phyloP scores from a whole-genome alignment of 371 early-diverging fungal genomes.

The Mucor racemosus region DNA sequence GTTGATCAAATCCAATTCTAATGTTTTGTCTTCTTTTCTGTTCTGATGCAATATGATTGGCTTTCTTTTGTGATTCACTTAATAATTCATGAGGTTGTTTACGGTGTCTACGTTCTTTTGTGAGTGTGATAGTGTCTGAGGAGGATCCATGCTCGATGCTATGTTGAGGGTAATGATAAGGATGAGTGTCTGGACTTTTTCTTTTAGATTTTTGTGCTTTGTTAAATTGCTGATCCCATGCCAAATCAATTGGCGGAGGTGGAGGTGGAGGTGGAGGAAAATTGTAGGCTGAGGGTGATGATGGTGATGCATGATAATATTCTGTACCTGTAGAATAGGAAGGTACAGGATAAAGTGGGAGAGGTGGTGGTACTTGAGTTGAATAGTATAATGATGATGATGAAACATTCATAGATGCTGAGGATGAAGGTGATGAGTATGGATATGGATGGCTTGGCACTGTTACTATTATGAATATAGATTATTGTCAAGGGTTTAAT shows the following conservation, averaged over 20 bases:
- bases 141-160: neutral
- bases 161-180: conserved; percentile 9
- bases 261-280: neutral
- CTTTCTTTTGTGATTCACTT: conserved; percentile 85
- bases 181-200: neutral
- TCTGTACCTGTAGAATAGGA: conserved; percentile 2
- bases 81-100: conserved; percentile 66
- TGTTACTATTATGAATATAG: neutral
- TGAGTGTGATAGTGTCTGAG: neutral
- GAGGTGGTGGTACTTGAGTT: neutral
- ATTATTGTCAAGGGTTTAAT: neutral
- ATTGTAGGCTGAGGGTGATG: neutral
- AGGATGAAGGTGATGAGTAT: neutral
- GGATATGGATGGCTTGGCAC: conserved; percentile 12
- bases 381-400: conserved; percentile 8
- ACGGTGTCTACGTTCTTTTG: conserved; percentile 24
- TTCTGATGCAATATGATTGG: conserved; percentile 92
- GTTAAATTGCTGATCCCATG: neutral
- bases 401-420: conserved; percentile 5
- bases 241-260: conserved; percentile 6
- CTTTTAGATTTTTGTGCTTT: neutral
- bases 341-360: neutral
- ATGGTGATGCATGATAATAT: neutral
- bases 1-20: conserved; percentile 76
- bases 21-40: conserved; percentile 87